Base-by-base conservation (phyloP, 2,329 filamentous ascomycete species). In the Sphaceloma murrayae region DNA sequence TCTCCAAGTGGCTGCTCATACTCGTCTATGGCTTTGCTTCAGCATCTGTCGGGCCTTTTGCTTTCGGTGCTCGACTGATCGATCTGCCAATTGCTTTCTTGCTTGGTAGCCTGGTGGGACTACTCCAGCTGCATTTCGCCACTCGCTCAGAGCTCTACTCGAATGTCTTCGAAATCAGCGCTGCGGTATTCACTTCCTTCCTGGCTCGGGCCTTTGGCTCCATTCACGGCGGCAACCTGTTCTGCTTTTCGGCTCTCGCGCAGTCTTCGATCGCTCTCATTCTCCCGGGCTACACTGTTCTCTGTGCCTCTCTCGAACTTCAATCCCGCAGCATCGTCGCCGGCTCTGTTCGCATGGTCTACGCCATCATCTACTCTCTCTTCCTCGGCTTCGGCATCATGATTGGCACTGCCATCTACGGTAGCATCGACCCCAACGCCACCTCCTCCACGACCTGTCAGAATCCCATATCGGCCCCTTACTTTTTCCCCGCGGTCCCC, bases 71-170 rank as follows among this genome's bases (percentile, higher is more conserved):
- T 2, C 75, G 84, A 3, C 75, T 80, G 30, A 81, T 89, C 54
- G 86, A 93, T 58, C 66, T 91, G 47, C 84, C 84, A 0, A 73
- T 88, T 19, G 78, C 79, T 14, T 91, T 91, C 58, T 46, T 85
- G 1, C 71, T 93, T 0, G 85, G 86, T 2, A 80, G 76, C 54
- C 66, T 88, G 13, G 70, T 93, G 0, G 85, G 85, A 1, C 63
- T 80, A 44, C 66, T 93, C 38, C 84, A 91, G 55, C 74, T 89
- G 7, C 74, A 85, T 19, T 66, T 86, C 4, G 80, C 83, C 0
- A 83, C 85, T 0, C 75, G 71, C 16, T 89, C 85, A 10, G 78
- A 83, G 32, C 69, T 88, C 1, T 82, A 82, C 58, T 61, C 63
- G 33, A 71, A 70, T 48, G 67, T 71, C 16, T 71, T 72, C 53